Evolutionary conservation across 2,329 filamentous ascomycete species (phyloP).

Genomic region (Trichoderma koningii): DNA sequence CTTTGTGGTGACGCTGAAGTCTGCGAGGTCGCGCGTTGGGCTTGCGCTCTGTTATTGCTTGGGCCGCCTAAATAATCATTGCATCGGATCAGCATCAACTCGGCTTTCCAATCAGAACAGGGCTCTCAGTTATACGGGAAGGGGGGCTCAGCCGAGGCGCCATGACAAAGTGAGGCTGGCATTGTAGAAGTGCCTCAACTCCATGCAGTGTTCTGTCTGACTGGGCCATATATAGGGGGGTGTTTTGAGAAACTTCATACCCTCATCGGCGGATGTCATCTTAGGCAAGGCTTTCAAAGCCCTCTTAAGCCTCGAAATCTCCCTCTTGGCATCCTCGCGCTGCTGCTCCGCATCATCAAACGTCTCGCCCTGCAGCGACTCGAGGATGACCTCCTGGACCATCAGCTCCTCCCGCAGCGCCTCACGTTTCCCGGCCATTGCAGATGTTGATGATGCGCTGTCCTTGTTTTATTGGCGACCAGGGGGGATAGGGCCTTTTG

Average conservation of each 20-base stretch:
- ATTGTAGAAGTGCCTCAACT: too few species aligned
- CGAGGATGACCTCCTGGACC: slow-evolving; percentile 47
- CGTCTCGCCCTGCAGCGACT: slow-evolving; percentile 41
- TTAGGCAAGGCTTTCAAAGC: slow-evolving; percentile 30
- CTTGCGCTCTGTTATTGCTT: background rate
- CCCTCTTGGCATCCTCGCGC: slow-evolving; percentile 33
- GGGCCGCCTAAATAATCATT: background rate
- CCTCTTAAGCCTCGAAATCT: slow-evolving; percentile 41
- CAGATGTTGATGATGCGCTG: background rate
- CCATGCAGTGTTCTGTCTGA: too few species aligned
- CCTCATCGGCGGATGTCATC: background rate
- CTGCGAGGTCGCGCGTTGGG: background rate
- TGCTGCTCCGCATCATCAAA: slow-evolving; percentile 39
- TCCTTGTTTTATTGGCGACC: slow-evolving; percentile 8
- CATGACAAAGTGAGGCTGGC: too few species aligned
- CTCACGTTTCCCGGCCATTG: slow-evolving; percentile 30
- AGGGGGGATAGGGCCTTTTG: too few species aligned
- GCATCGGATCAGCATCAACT: slow-evolving; percentile 1
- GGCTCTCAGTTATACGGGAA: too few species aligned
- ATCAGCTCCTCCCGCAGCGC: slow-evolving; percentile 46
- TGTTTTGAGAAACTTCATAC: background rate
- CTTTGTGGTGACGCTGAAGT: background rate
- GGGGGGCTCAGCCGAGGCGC: too few species aligned
- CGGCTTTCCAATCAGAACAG: too few species aligned
- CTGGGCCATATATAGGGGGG: background rate